Evolutionary conservation across 306 rosid genomes (phyloP).

Genomic region (Myrica gale): DNA sequence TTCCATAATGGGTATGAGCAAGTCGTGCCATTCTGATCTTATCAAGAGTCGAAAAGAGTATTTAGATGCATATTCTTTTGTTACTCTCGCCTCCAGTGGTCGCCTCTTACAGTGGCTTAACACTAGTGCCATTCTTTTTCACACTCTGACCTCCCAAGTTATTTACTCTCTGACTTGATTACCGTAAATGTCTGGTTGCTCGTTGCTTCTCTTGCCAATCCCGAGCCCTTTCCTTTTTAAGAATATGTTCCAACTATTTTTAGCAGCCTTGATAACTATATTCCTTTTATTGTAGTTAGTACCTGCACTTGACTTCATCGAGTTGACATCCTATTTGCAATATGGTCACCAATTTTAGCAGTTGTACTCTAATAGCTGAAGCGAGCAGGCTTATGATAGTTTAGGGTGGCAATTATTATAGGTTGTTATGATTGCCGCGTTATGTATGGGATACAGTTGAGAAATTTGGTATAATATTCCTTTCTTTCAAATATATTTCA

Average conservation of each 20-base stretch:
- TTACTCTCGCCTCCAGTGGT: neutral
- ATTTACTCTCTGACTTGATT: neutral
- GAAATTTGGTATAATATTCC: no score
- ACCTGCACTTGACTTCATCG: no score
- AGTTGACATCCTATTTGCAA: no score
- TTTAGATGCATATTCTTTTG: neutral
- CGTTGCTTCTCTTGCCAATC: neutral
- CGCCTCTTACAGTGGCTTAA: neutral
- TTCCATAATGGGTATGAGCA: neutral
- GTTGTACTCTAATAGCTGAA: no score
- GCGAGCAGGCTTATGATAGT: no score
- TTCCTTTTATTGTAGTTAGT: no score
- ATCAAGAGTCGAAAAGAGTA: neutral
- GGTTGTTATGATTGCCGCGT: no score
- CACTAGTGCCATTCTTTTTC: no score
- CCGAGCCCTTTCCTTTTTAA: neutral
- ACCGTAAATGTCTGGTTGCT: neutral
- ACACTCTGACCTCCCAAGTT: neutral
- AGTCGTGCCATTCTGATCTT: neutral
- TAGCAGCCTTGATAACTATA: neutral
- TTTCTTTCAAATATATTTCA: no score
- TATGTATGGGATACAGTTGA: no score
- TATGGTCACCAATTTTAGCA: no score
- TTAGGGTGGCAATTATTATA: no score
- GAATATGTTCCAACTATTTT: neutral